Conservation (phyloP, 2,329 filamentous ascomycete species). For the Pseudogymnoascus sp. region DNA sequence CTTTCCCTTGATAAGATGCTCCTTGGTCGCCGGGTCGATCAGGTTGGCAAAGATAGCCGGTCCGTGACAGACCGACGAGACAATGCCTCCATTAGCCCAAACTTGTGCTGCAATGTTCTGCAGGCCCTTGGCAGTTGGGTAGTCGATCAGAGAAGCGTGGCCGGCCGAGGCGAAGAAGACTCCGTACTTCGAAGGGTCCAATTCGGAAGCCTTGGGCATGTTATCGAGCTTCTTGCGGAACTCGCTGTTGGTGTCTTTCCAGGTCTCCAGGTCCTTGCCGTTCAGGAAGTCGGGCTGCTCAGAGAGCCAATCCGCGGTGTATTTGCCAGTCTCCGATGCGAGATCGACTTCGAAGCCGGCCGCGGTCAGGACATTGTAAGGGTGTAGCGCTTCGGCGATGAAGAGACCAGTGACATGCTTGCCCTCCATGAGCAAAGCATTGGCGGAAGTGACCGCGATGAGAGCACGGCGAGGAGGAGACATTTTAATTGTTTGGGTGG, state of each 20-base stretch:
- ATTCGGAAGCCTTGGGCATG: constrained; percentile 31
- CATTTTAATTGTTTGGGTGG: neutral
- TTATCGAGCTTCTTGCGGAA: constrained; percentile 40
- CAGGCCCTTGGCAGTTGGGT: constrained; percentile 34
- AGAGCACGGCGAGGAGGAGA: constrained; percentile 35
- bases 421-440: constrained; percentile 33
- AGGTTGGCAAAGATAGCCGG: constrained; percentile 33
- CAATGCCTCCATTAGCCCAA: constrained; percentile 34
- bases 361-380: constrained; percentile 37
- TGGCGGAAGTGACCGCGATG: constrained; percentile 37
- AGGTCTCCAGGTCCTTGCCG: constrained; percentile 32
- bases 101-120: constrained; percentile 35
- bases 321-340: constrained; percentile 38
- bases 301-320: constrained; percentile 38
- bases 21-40: constrained; percentile 27
- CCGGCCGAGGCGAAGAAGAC: constrained; percentile 38
- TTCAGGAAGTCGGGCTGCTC: constrained; percentile 35
- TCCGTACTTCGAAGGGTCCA: constrained; percentile 29
- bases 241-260: constrained; percentile 34
- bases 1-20: constrained; percentile 33
- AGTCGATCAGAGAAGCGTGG: constrained; percentile 40
- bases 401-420: constrained; percentile 37
- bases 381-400: constrained; percentile 41
- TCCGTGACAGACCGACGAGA: constrained; percentile 37
- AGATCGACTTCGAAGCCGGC: constrained; percentile 42